Evolutionary conservation across 345 rosid genomes (phyloP), one percentile per base, ranked within the genome.

Genomic region (Heritiera littoralis): DNA sequence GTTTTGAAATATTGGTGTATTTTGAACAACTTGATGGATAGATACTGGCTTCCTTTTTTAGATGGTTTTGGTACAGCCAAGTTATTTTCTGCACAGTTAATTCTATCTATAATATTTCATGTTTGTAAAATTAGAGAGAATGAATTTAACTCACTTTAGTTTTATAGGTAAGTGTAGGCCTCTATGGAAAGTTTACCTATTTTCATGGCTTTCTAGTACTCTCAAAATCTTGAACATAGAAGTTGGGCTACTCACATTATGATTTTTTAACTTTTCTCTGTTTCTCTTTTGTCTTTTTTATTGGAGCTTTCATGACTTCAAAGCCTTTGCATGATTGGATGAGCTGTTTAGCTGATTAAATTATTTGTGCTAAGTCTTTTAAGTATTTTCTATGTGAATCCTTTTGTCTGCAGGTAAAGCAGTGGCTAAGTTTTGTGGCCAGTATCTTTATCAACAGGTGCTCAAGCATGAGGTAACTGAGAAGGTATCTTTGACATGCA

Each of bases 371-470:
- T 7, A 12, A 49, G n/a, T 49, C 41, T 48, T 70, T 70, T 48
- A 28, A 48, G n/a, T 46, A 67, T 68, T 13, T 49, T 28, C 10
- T 28, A 17, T 38, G 66, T 46, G 23, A 28, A 20, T 45, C 18
- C 14, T 60, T 52, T 59, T 30, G 71, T 83, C 41, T 83, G 77
- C 81, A 93, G 98, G 98, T 82, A 90, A 90, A 84, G 96, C 88
- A 40, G 96, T 93, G 72, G 89, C 98, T 67, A 93, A 90, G 85
- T 93, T 93, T 81, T 91, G 98, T 84, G 92, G 94, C 84, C 92
- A 93, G 88, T 89, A 81, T 88, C 92, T 93, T 66, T 96, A 93
- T 84, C 91, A 84, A 67, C 96, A 93, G 85, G 87, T 93, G 80
- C 87, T 89, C 48, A 81, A 80, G 77, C 85, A 69, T 18, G 20